Percentiles rank a stretch among this genome's conserved stretches.
phyloP scores from a whole-genome alignment of 768 basidiomycete genomes.

The Cystoderma amianthinum region DNA sequence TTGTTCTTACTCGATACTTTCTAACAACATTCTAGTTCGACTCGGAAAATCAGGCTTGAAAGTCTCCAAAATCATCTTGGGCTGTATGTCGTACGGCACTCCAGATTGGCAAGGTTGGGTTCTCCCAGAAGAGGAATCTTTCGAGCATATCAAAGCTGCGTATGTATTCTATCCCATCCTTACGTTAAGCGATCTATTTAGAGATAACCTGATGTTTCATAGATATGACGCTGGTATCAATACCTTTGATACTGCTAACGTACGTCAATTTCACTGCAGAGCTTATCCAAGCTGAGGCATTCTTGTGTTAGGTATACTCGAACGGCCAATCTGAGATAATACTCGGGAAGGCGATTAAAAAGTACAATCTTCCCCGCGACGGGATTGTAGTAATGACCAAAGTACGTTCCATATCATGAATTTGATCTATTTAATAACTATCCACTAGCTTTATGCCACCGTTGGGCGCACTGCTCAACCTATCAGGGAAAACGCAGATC shows the following conservation, averaged over 20 bases:
- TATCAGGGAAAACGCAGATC: conserved; percentile 19
- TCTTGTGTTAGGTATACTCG: conserved; percentile 48
- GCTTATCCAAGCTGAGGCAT: neutral
- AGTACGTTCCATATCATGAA: conserved; percentile 5
- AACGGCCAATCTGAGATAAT: conserved; percentile 61
- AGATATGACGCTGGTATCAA: conserved; percentile 59
- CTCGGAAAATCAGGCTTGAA: conserved; percentile 50
- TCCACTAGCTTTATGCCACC: conserved; percentile 32
- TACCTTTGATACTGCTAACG: conserved; percentile 54
- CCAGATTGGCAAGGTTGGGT: conserved; percentile 45
- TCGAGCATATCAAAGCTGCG: conserved; percentile 42
- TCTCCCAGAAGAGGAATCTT: conserved; percentile 38
- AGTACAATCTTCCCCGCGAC: conserved; percentile 58
- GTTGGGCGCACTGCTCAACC: conserved; percentile 12
- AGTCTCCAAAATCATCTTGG: conserved; percentile 60
- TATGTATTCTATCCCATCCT: neutral
- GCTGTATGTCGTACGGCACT: conserved; percentile 53
- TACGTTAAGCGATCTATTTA: too few species aligned
- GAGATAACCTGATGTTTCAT: neutral
- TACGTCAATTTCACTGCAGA: conserved; percentile 7
- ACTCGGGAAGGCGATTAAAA: conserved; percentile 67
- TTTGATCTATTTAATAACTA: too few species aligned
- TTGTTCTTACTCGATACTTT: too few species aligned
- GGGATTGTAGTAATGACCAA: conserved; percentile 79
- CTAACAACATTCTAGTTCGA: too few species aligned